Evolutionary conservation across 2,329 filamentous ascomycete species (phyloP), one percentile per base, ranked within the genome.

Genomic region (Aquanectria penicillioides): DNA sequence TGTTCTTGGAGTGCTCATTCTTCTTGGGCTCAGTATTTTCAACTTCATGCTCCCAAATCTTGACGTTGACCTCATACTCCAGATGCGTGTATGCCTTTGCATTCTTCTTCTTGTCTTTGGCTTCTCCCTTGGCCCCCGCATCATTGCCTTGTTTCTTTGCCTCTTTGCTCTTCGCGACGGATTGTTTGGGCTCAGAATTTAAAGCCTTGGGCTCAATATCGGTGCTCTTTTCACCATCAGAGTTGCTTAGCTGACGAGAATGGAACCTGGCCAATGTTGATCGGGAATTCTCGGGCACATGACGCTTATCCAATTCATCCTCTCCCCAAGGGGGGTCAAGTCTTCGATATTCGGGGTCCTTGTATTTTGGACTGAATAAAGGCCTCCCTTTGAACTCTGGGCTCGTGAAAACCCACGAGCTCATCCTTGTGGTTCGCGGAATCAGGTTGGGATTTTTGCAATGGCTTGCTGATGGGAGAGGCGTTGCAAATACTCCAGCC

Each of bases 401-500:
- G n/a, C n/a, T n/a, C n/a, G n/a, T n/a, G n/a, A n/a, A n/a, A n/a
- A n/a, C n/a, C n/a, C n/a, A n/a, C n/a, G n/a, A n/a, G n/a, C n/a
- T 15, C 11, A 34, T 3, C 31, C 12, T 34, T 15, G 6, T 5
- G 4, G 2, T 34, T 34, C 7, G n/a, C 6, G 31, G 3, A 6
- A 5, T 34, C 13, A 8, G 31, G 3, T 33, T 10, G 11, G 28
- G 22, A 37, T 3, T n/a, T n/a, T n/a, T n/a, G n/a, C n/a, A n/a
- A n/a, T n/a, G n/a, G n/a, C n/a, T n/a, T n/a, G n/a, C 12, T 4
- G 11, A 20, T 11, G 20, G 43, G 5, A 53, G 6, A 26, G 58
- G 53, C 10, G 29, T 31, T 8, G 58, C 58, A 11, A 61, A 11
- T 4, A 28, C 37, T 18, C 43, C 43, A n/a, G 22, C 41, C 2